Evolutionary conservation across 2,329 filamentous ascomycete species (phyloP).

Genomic region (Colletotrichum spaethianum): DNA sequence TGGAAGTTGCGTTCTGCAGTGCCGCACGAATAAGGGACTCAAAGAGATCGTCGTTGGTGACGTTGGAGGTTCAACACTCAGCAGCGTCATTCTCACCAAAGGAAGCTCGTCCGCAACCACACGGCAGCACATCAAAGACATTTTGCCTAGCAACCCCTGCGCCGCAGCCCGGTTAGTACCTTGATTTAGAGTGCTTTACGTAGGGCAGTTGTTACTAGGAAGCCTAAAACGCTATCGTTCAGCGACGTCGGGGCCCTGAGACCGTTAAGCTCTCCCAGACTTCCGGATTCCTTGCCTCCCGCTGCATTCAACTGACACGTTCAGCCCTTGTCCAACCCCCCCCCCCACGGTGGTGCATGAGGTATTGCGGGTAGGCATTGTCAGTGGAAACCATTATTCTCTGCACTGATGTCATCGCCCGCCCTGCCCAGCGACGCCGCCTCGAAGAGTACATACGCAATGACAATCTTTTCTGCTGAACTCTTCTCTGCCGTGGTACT

Average conservation of each 20-base stretch:
- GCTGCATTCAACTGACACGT: conserved; percentile 34
- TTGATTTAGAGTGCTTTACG: not conserved
- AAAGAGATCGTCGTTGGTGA: conserved; percentile 29
- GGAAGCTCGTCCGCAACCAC: conserved; percentile 14
- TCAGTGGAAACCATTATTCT: not conserved
- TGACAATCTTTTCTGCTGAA: not conserved
- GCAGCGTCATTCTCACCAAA: not conserved
- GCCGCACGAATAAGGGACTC: not conserved
- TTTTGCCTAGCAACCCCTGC: not conserved
- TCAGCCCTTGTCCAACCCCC: not conserved
- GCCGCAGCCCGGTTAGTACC: not conserved
- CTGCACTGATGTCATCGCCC: conserved; percentile 28
- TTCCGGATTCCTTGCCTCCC: conserved; percentile 23
- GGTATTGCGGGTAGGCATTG: not conserved
- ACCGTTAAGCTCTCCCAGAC: conserved; percentile 30
- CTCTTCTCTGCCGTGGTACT: too few species aligned
- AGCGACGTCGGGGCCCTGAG: not conserved
- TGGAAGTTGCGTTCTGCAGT: not conserved
- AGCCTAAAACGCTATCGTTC: not conserved
- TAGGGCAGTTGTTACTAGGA: not conserved
- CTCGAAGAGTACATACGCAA: not conserved
- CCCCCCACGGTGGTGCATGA: not conserved
- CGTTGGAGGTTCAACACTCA: conserved; percentile 5
- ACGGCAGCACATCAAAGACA: not conserved
- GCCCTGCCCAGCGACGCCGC: not conserved